Evolutionary conservation across 495 filamentous ascomycete species (phyloP), one percentile per base, ranked within the genome.

Genomic region (Neurospora sp.): DNA sequence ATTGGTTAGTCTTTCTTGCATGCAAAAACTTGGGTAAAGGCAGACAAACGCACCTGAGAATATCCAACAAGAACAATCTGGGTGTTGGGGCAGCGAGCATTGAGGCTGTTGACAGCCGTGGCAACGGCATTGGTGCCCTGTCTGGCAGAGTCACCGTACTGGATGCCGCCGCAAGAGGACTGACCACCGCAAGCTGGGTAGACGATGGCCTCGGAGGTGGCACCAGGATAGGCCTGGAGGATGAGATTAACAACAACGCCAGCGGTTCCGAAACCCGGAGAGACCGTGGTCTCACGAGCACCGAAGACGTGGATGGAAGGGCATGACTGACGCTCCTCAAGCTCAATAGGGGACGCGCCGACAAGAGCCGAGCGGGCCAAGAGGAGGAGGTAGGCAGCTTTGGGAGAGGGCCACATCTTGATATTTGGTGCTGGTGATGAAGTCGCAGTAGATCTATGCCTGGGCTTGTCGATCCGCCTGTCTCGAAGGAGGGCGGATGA

Each of bases 61-160:
- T 91, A 91, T 44, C 89, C 89, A 59, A 90, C 85, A n/a, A 91
- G 77, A 7, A 90, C 86, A 40, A 91, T 78, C 77, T 88, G 75
- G 0, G 87, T 87, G 74, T 78, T 77, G 3, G 89, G 89, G 77
- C 89, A 91, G 74, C 82, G 76, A 18, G 79, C 74, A 73, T 88
- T 81, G 80, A 86, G 88, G 23, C 78, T 78, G 72, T 85, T 90
- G 8, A 91, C 88, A 6, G 85, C 85, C 23, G 78, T 83, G 23
- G 85, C 84, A 1, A 89, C 88, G 31, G 86, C 87, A 4, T 75
- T 66, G 66, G 86, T 88, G 27, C 89, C 88, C 74, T 85, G 80
- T 18, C 77, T 75, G 7, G 84, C 87, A 38, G 87, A 89, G 73
- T 80, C 84, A 16, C 84, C 86, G 75, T 90, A 90, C 74, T 81